A percentile compares a stretch with the other conserved stretches of the same genome.
Conservation (phyloP, 805 yeast species). For the Trichomonascus vanleenenianus region DNA sequence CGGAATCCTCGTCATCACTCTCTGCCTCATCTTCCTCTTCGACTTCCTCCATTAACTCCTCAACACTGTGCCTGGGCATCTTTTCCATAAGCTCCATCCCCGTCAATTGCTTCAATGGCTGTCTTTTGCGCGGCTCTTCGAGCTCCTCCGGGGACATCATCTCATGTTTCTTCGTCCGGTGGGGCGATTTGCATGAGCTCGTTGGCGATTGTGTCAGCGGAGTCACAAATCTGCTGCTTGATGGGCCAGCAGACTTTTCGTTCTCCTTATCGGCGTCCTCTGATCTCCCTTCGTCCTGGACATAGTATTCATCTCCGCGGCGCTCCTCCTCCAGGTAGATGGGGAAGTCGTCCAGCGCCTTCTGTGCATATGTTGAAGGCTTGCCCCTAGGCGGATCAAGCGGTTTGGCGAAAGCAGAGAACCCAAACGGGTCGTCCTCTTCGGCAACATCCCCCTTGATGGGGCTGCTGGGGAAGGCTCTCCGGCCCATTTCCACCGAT, state of each 20-base stretch:
- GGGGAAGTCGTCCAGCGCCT: background rate
- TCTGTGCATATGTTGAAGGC: background rate
- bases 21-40: too few relatives aligned
- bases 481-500: too few relatives aligned
- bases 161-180: too few relatives aligned
- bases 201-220: background rate
- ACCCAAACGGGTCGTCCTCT: conserved; percentile 9
- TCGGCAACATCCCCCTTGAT: background rate
- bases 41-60: too few relatives aligned
- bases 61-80: too few relatives aligned
- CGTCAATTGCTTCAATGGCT: too few relatives aligned
- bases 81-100: too few relatives aligned
- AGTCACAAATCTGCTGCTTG: background rate
- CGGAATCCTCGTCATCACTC: too few relatives aligned
- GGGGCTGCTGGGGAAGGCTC: too few relatives aligned
- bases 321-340: background rate
- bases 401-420: conserved; percentile 5
- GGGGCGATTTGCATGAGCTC: too few relatives aligned
- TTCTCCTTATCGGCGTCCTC: background rate
- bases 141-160: too few relatives aligned
- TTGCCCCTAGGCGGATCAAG: background rate
- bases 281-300: background rate
- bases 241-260: background rate
- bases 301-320: background rate
- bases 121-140: too few relatives aligned